phyloP scores from a whole-genome alignment of 371 early-diverging fungal genomes.

The Funneliformis caledonium region DNA sequence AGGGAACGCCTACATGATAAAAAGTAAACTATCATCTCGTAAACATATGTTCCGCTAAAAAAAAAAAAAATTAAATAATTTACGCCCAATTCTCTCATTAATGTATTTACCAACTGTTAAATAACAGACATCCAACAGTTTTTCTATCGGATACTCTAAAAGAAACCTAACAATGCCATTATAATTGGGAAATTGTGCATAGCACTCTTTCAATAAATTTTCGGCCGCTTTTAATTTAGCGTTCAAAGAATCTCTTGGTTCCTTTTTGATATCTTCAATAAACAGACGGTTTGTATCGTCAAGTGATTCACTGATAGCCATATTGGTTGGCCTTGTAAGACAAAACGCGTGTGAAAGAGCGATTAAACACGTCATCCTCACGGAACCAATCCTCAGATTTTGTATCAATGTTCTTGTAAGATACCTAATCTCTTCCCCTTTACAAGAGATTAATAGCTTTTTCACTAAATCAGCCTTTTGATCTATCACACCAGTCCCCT shows the following conservation, averaged over 20 bases:
- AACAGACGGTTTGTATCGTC: neutral
- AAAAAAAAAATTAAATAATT: too few relatives aligned
- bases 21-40: constrained; percentile 45
- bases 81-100: neutral
- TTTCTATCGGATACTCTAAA: constrained; percentile 72
- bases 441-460: constrained; percentile 25
- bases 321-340: constrained; percentile 1
- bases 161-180: constrained; percentile 86
- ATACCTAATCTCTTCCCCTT: constrained; percentile 15
- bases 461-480: constrained; percentile 25
- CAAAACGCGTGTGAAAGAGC: constrained; percentile 11
- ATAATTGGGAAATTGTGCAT: constrained; percentile 77
- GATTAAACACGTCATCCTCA: neutral
- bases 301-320: neutral
- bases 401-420: constrained; percentile 10
- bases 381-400: constrained; percentile 13
- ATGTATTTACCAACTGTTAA: constrained; percentile 77
- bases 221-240: constrained; percentile 7
- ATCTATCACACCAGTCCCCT: constrained; percentile 72
- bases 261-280: neutral
- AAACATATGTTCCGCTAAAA: too few relatives aligned
- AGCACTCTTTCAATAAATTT: constrained; percentile 13
- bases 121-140: constrained; percentile 75
- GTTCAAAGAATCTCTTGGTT: neutral
- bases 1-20: constrained; percentile 70